Percentiles rank a stretch among this genome's conserved stretches.
phyloP scores from a whole-genome alignment of 768 basidiomycete genomes.

The Podaxis sp. region DNA sequence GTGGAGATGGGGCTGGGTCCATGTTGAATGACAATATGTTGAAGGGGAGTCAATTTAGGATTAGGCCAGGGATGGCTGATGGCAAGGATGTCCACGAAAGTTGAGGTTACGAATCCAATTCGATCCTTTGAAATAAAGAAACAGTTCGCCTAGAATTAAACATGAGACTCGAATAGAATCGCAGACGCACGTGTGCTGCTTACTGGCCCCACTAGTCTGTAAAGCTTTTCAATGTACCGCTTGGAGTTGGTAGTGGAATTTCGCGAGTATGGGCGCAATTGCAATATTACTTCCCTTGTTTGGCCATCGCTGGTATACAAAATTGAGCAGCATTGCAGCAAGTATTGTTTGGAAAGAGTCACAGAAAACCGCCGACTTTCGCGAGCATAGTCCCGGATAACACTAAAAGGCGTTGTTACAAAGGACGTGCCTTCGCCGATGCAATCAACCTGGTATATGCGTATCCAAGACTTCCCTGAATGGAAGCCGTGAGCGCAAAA shows the following conservation, averaged over 20 bases:
- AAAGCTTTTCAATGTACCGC: not conserved
- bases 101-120: not conserved
- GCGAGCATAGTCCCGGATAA: not conserved
- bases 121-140: not conserved
- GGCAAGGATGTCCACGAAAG: not conserved
- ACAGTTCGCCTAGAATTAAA: not conserved
- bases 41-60: not conserved
- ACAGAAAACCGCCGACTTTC: not conserved
- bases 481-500: no score
- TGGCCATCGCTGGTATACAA: not conserved
- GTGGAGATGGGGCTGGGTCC: not conserved
- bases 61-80: not conserved
- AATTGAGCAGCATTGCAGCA: not conserved
- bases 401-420: not conserved
- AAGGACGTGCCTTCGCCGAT: not conserved
- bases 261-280: not conserved
- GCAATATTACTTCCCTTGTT: not conserved
- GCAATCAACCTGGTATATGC: not conserved
- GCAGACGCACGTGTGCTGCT: not conserved
- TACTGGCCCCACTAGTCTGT: not conserved
- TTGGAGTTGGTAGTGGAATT: not conserved
- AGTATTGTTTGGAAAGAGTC: not conserved
- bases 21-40: not conserved
- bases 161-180: not conserved
- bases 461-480: not conserved